Conservation (phyloP, 1,284 basidiomycete species). For the Cryptococcus sp. region DNA sequence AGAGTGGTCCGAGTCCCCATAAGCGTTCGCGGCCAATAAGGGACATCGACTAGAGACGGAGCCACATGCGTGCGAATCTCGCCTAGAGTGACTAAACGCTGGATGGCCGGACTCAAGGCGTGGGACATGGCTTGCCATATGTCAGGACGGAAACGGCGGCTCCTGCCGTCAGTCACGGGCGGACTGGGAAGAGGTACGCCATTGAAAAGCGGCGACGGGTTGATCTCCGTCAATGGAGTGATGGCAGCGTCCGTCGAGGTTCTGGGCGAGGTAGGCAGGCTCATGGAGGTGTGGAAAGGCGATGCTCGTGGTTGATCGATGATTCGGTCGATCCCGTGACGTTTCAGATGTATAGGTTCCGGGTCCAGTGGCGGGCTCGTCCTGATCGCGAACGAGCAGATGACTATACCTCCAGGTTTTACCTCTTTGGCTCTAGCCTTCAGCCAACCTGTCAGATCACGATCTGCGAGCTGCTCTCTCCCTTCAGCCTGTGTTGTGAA, state of each 20-base stretch:
- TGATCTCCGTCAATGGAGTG: slow-evolving; percentile 14
- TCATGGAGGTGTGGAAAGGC: slow-evolving; percentile 2
- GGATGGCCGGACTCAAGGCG: slow-evolving; percentile 23
- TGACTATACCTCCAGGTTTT: slow-evolving; percentile 22
- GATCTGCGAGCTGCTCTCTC: slow-evolving; percentile 20
- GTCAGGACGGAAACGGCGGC: slow-evolving; percentile 15
- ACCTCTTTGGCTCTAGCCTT: slow-evolving; percentile 20
- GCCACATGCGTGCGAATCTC: slow-evolving; percentile 28
- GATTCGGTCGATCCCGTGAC: not conserved
- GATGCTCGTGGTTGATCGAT: slow-evolving; percentile 1
- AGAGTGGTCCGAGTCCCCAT: slow-evolving; percentile 12
- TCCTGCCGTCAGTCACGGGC: slow-evolving; percentile 8
- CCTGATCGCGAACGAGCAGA: slow-evolving; percentile 17
- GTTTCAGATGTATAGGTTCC: not conserved
- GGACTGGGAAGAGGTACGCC: slow-evolving; percentile 10
- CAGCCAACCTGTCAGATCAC: slow-evolving; percentile 22
- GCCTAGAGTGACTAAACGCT: slow-evolving; percentile 26
- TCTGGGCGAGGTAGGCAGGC: slow-evolving; percentile 16
- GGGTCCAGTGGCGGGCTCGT: slow-evolving; percentile 1
- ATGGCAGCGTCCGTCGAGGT: slow-evolving; percentile 7
- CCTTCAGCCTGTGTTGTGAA: slow-evolving; percentile 18
- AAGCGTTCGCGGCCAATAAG: slow-evolving; percentile 29
- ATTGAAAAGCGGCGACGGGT: slow-evolving; percentile 8
- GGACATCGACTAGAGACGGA: slow-evolving; percentile 22
- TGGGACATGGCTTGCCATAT: slow-evolving; percentile 29